Evolutionary conservation across 73 alveolate species (phyloP).

Genomic region (Stentor roeselii): DNA sequence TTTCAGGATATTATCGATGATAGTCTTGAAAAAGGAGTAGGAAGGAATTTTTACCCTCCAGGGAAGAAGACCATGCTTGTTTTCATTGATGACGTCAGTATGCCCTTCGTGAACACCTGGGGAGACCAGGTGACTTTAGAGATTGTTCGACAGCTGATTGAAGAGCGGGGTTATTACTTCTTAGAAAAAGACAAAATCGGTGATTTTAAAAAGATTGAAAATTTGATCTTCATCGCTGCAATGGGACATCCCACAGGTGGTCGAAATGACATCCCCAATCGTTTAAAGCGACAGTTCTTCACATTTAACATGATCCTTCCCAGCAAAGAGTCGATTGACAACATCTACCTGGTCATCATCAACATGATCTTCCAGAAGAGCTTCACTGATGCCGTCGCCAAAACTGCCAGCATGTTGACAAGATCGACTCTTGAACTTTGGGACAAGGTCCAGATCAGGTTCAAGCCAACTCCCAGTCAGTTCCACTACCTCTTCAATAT

Average conservation of each 20-base stretch:
- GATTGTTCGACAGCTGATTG: constrained; percentile 97
- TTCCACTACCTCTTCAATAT: constrained; percentile 99
- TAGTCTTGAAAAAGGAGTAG: constrained; percentile 97
- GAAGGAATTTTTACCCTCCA: constrained; percentile 98
- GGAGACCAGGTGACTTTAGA: constrained; percentile 99
- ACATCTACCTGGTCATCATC: constrained; percentile 98
- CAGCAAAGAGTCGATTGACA: constrained; percentile 95
- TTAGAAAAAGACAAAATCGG: constrained; percentile 99
- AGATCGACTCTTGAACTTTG: constrained; percentile 91
- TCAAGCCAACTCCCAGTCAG: constrained; percentile 99
- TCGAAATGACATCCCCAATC: constrained; percentile 99
- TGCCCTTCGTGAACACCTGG: constrained; percentile 94
- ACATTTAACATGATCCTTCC: constrained; percentile 99
- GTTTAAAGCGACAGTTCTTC: constrained; percentile 98
- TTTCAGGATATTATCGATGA: constrained; percentile 99
- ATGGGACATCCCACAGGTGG: constrained; percentile 99
- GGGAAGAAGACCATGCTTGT: constrained; percentile 98
- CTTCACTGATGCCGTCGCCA: constrained; percentile 85
- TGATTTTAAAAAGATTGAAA: constrained; percentile 94
- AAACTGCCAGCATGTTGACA: constrained; percentile 88
- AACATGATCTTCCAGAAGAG: constrained; percentile 90
- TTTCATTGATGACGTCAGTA: constrained; percentile 94
- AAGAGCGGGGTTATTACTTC: constrained; percentile 97
- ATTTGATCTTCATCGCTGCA: constrained; percentile 97
- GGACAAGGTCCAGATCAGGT: constrained; percentile 93